Conservation (phyloP, 192 early-diverging fungal species). For the Coemansia sp. region DNA sequence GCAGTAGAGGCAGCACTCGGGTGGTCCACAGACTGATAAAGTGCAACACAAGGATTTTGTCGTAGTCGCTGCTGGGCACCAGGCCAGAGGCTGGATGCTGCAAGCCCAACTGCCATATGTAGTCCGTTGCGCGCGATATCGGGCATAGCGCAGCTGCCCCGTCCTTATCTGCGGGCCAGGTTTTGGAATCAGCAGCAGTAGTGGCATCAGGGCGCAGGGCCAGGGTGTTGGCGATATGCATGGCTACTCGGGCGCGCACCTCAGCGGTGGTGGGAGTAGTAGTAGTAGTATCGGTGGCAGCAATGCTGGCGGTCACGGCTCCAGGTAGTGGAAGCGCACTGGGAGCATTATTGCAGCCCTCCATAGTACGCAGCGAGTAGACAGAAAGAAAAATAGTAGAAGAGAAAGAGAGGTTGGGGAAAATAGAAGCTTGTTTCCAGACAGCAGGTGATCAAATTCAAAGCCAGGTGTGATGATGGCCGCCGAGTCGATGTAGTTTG, state of each 20-base stretch:
- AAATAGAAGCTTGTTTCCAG: not conserved
- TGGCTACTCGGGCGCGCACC: not conserved
- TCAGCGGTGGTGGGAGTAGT: not conserved
- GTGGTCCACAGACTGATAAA: conserved; percentile 18
- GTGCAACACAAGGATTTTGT: conserved; percentile 9
- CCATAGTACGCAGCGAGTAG: conserved; percentile 12
- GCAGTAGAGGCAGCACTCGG: conserved; percentile 10
- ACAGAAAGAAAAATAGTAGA: not conserved
- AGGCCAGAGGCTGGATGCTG: conserved; percentile 21
- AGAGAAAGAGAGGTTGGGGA: not conserved
- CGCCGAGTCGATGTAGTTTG: too few relatives aligned
- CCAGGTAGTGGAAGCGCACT: conserved; percentile 5
- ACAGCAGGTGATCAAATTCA: not conserved
- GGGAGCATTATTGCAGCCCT: conserved; percentile 6
- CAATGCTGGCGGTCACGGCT: not conserved
- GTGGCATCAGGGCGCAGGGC: not conserved
- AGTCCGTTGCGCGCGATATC: conserved; percentile 10
- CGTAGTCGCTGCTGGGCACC: conserved; percentile 21
- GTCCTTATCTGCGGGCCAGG: not conserved
- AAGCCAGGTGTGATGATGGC: not conserved
- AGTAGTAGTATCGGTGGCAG: not conserved
- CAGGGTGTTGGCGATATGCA: not conserved
- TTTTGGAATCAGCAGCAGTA: not conserved
- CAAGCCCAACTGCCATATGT: conserved; percentile 20
- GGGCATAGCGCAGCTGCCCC: not conserved